Conservation (phyloP, 108 stramenopile genomes). For the Skeletonema potamos region DNA sequence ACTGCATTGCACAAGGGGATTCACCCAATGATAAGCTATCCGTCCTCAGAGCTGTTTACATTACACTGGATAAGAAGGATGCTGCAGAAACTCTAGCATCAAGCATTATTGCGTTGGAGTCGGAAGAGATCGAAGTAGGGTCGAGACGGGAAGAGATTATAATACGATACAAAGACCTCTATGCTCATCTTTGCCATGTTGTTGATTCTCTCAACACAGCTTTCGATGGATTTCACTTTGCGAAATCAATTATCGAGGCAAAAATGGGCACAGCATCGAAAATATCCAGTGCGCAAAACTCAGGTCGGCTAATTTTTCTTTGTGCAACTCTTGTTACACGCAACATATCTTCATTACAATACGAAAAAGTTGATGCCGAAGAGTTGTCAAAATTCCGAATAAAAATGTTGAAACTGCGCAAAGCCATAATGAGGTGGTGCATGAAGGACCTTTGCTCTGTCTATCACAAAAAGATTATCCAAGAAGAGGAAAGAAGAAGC, state of each 20-base stretch:
- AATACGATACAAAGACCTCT: conserved; percentile 25
- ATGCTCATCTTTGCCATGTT: conserved; percentile 39
- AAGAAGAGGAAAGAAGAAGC: conserved; percentile 6
- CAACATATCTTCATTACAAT: not conserved
- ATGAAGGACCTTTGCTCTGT: conserved; percentile 34
- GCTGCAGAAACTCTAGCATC: conserved; percentile 35
- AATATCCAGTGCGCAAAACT: conserved; percentile 28
- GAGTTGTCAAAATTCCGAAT: not conserved
- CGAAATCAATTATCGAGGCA: conserved; percentile 45
- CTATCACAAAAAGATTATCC: conserved; percentile 7
- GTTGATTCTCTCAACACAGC: conserved; percentile 42
- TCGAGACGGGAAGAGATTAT: not conserved
- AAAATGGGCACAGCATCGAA: conserved; percentile 28
- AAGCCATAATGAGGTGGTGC: conserved; percentile 47
- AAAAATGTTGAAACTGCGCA: conserved; percentile 18
- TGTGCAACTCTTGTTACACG: conserved; percentile 43
- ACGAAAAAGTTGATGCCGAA: not conserved
- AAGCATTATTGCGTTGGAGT: conserved; percentile 25
- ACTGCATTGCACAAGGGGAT: conserved; percentile 45
- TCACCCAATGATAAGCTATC: conserved; percentile 32
- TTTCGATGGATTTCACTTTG: conserved; percentile 53
- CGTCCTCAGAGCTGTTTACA: conserved; percentile 62
- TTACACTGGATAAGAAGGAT: conserved; percentile 28
- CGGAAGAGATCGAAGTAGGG: conserved; percentile 16
- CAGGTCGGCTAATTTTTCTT: conserved; percentile 63